Evolutionary conservation across 176 grass and related monocot genomes (phyloP).

Genomic region (Stipa capillata): DNA sequence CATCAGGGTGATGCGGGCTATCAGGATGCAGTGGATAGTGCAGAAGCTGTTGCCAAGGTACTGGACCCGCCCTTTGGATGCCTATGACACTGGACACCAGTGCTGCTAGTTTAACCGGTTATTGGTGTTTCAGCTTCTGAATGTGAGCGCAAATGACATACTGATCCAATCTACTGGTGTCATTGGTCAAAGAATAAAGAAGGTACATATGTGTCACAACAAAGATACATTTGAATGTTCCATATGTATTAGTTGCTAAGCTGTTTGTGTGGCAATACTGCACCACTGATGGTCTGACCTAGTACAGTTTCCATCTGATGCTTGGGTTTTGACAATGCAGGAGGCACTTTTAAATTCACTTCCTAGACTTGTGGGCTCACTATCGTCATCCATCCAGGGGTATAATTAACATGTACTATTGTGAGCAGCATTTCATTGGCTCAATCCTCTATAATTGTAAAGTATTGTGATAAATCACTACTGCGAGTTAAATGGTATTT

Average conservation of each 20-base stretch:
- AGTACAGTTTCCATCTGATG: constrained; percentile 17
- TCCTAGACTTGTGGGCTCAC: constrained; percentile 69
- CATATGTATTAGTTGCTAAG: constrained; percentile 3
- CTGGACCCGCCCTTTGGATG: not conserved
- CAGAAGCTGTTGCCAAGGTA: constrained; percentile 86
- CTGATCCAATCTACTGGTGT: constrained; percentile 96
- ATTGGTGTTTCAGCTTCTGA: constrained; percentile 52
- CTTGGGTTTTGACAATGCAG: constrained; percentile 46
- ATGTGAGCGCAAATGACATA: constrained; percentile 52
- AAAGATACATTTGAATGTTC: not conserved
- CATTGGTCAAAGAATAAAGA: constrained; percentile 97
- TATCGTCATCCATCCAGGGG: constrained; percentile 71
- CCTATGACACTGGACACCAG: not conserved
- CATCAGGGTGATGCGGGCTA: constrained; percentile 84
- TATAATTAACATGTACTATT: constrained; percentile 26
- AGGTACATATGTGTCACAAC: constrained; percentile 28
- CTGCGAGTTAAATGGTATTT: not conserved
- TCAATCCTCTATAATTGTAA: not conserved
- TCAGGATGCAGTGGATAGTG: constrained; percentile 87
- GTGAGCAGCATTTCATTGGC: not conserved
- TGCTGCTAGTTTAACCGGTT: constrained; percentile 11
- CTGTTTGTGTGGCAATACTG: constrained; percentile 3
- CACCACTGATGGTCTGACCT: constrained; percentile 4
- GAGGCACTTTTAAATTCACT: constrained; percentile 89
- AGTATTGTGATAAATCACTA: not conserved